phyloP scores from a whole-genome alignment of 768 basidiomycete species.

The Infundibulicybe gibba region DNA sequence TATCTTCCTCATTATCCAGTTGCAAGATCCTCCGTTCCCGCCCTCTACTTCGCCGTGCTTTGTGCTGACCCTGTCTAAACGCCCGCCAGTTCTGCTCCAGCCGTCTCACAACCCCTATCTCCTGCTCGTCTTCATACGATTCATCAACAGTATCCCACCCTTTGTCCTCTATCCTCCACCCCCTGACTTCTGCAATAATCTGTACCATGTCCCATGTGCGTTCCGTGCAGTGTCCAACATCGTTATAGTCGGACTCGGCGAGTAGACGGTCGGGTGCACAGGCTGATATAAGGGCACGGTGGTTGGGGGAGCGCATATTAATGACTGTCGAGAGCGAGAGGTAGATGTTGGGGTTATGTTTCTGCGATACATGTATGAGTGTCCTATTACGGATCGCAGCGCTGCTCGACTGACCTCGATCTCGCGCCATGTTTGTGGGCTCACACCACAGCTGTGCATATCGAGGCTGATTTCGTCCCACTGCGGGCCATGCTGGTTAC shows the following conservation, averaged over 20 bases:
- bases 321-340: slow-evolving; percentile 87
- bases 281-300: slow-evolving; percentile 58
- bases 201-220: slow-evolving; percentile 77
- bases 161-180: slow-evolving; percentile 65
- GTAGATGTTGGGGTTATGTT: slow-evolving; percentile 71
- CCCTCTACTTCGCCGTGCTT: slow-evolving; percentile 8
- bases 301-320: slow-evolving; percentile 67
- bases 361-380: slow-evolving; percentile 86
- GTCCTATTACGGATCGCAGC: slow-evolving; percentile 50
- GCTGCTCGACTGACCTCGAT: slow-evolving; percentile 57
- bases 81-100: slow-evolving; percentile 70
- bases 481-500: slow-evolving; percentile 46
- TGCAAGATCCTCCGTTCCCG: neutral
- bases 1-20: too few species aligned
- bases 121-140: slow-evolving; percentile 17
- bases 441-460: slow-evolving; percentile 87
- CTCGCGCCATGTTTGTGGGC: slow-evolving; percentile 66
- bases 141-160: slow-evolving; percentile 38
- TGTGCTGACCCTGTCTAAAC: slow-evolving; percentile 52
- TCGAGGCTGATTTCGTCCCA: slow-evolving; percentile 78
- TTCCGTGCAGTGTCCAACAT: slow-evolving; percentile 51
- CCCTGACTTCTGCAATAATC: slow-evolving; percentile 69
- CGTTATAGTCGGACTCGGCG: slow-evolving; percentile 82
- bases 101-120: slow-evolving; percentile 64
- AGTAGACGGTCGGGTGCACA: slow-evolving; percentile 69